Evolutionary conservation across 495 filamentous ascomycete species (phyloP), one percentile per base, ranked within the genome.

Genomic region (Penicillium cosmopolitanum): DNA sequence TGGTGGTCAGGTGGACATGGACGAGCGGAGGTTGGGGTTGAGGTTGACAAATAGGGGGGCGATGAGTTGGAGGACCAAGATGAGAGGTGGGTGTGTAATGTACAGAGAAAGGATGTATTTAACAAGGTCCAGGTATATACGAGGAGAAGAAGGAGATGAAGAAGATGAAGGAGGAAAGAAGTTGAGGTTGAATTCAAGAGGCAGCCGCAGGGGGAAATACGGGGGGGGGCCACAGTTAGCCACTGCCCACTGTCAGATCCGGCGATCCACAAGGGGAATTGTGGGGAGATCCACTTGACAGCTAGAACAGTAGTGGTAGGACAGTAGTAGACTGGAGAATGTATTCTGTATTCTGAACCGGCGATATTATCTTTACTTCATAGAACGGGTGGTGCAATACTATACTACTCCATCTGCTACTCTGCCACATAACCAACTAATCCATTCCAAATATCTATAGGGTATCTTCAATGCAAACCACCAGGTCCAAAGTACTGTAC

Each of bases 1-100:
- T 56, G 65, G 47, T 34, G 65, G 61, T 69, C 64, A 69, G 69
- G 61, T 51, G 69, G 56, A 56, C 44, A 51, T 58, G 28, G 28
- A 38, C 36, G 12, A 38, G 36, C 36, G 36, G 36, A 38, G 36
- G 13, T 38, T 15, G 19, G 2, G 2, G 10, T 38, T 15, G 19
- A 21, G 2, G 10, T 15, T 4, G 13, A 38, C 4, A 48, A 23
- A 23, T 23, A 23, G 23, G 46, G 21, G 21, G 21, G 23, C 1
- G 23, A 10, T 23, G 46, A 44, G 42, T 18, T 38, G 36, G 36
- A 38, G 36, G 36, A 13, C 36, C 36, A 13, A 36, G 34, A 38
- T 38, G 36, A 12, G 35, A 11, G 4, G 36, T 38, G 12, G 10
- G 15, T 38, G 15, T 7, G 15, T 12, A 38, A 38, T 38, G 15